These are phyloP conservation scores for Salix purpurea DNA, from an alignment of 345 rosid genomes.

Conservation along the genomic window DNA sequence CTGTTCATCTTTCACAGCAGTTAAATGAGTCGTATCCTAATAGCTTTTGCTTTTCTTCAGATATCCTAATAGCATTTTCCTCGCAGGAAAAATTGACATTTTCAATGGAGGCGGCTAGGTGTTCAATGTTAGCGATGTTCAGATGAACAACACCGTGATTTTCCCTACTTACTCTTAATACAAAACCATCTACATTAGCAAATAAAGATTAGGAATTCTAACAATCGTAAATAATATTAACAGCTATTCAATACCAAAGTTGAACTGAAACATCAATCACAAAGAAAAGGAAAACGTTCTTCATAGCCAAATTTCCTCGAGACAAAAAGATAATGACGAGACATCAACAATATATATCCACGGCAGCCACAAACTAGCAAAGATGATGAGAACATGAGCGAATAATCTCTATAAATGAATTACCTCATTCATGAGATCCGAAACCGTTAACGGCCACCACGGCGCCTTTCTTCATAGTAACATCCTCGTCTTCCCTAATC, in stretches of 20 bases:
- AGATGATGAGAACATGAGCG: slow-evolving; percentile 6
- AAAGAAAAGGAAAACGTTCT: not conserved
- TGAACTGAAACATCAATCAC: not conserved
- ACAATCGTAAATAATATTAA: not conserved
- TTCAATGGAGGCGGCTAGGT: not conserved
- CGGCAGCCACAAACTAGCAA: not conserved
- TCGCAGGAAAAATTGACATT: not conserved
- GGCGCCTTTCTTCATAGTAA: slow-evolving; percentile 12
- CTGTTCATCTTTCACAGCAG: not conserved
- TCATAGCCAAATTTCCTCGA: not conserved
- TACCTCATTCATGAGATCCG: slow-evolving; percentile 47
- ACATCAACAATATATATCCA: not conserved
- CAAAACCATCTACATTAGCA: not conserved
- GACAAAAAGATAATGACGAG: not conserved
- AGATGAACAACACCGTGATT: not conserved
- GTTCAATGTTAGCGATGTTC: not conserved
- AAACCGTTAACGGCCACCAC: slow-evolving; percentile 43
- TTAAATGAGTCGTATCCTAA: not conserved
- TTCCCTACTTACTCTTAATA: not conserved
- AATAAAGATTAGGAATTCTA: not conserved
- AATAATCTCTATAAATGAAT: slow-evolving; percentile 8
- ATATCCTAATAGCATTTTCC: not conserved
- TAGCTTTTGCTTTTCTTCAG: not conserved
- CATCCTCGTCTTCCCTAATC: slow-evolving; percentile 38
- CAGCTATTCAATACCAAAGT: not conserved